Evolutionary conservation across 768 basidiomycete genomes (phyloP), one percentile per base, ranked within the genome.

Genomic region (Tulasnella sp.): DNA sequence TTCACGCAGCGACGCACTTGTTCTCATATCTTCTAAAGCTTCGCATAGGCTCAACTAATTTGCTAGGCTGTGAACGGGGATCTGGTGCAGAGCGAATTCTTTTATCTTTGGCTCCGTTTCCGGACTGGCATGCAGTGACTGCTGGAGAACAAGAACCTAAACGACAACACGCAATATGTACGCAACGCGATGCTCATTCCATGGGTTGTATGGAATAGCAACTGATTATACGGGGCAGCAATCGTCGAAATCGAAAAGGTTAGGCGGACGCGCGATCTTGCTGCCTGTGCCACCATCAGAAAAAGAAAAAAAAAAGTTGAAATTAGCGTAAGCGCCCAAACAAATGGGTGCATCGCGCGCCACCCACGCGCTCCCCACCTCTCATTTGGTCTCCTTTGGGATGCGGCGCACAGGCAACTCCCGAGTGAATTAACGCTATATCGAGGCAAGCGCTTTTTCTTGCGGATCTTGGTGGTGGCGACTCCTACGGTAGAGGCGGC

Each of bases 251-350:
- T 37, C 28, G 28, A 28, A 69, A 69, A 3, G 18, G 64, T 20
- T 69, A 69, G 34, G 16, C 64, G 54, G n/a, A 12, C 3, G 16
- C 11, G 24, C 54, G 54, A 54, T 69, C 31, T 69, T 6, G 64
- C 11, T 3, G 46, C 1, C 3, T 16, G 46, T 37, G 64, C 64
- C 64, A 69, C 64, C 64, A 31, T 28, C 64, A 37, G 31, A 69
- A 69, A 58, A 28, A 28, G 2, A 60, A 28, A 60, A 60, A 60
- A 60, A 60, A 69, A 69, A 37, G 64, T 69, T 37, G 64, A 69
- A 31, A 69, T 69, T 37, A 69, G 31, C 64, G 14, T 69, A 69
- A 69, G 64, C 64, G 64, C 64, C 64, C 64, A 69, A 69, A 69
- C 24, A 69, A 69, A 69, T 9, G 64, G 64, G 64, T 69, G 64